A percentile compares a stretch with the other conserved stretches of the same genome.
phyloP scores from a whole-genome alignment of 148 eudicot genomes.

The Chenopodium album region DNA sequence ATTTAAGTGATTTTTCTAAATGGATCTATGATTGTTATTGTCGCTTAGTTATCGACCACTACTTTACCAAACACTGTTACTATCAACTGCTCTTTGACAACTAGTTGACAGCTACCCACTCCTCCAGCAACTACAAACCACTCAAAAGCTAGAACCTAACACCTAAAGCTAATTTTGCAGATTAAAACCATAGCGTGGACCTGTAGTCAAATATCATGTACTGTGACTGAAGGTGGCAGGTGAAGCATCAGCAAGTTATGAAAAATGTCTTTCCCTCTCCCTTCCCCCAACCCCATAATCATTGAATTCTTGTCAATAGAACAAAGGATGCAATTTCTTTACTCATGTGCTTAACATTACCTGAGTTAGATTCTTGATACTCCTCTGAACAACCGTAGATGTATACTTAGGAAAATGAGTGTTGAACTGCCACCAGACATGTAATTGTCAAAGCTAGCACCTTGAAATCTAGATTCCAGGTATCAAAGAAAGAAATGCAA shows the following conservation, averaged over 20 bases:
- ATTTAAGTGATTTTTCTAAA: no score
- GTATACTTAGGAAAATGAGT: conserved; percentile 79
- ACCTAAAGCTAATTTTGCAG: no score
- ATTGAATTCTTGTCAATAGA: not conserved
- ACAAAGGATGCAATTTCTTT: not conserved
- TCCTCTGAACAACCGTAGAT: conserved; percentile 86
- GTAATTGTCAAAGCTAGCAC: conserved; percentile 15
- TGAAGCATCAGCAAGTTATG: not conserved
- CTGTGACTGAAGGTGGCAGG: not conserved
- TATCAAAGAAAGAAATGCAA: not conserved
- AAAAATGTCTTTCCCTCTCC: not conserved
- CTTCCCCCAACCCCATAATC: not conserved
- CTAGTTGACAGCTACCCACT: no score
- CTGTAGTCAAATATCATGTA: not conserved
- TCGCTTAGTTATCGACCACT: no score
- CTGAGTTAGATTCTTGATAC: conserved; percentile 71
- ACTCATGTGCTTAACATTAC: conserved; percentile 33
- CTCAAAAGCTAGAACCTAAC: no score
- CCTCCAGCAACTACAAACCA: no score
- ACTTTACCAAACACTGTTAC: no score
- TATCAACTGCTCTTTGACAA: no score
- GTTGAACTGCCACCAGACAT: conserved; percentile 54
- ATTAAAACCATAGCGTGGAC: not conserved
- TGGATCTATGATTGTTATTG: no score
- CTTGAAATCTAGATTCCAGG: not conserved